Base-by-base conservation (phyloP, 345 rosid species). In the Theobroma cacao region DNA sequence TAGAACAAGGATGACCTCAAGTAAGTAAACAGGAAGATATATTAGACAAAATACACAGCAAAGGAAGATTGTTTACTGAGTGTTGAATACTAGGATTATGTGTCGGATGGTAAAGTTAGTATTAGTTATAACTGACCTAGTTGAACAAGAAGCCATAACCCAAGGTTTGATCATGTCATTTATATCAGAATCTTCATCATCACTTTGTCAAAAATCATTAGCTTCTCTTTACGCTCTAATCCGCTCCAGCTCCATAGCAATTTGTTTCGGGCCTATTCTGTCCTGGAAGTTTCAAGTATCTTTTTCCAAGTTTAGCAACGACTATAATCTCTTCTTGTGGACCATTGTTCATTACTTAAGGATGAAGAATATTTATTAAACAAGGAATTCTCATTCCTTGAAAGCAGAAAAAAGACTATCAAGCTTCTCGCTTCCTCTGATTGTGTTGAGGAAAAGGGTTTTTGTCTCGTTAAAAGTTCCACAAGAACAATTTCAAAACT, bases 401-500 rank as follows among this genome's bases (percentile, higher is more conserved):
- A 31, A 5, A 11, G 22, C 8, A 75, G 12, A 53, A 72, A 72
- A 72, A 30, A 34, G 18, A 33, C 0, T 13, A 26, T 43, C 14
- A 75, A 40, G 55, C 69, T 43, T 45, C 18, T 45, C 15, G 5
- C 26, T 26, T 75, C 59, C n/a, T 3, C 71, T 1, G 60, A 43
- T 30, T 52, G 55, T 31, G 2, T 36, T 2, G 43, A 75, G n/a
- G 10, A 62, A 0, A 75, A 47, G 15, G 78, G 78, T 22, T 62
- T 75, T 62, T 48, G 30, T 75, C 72, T 33, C 0, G 72, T 75
- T 34, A 75, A 22, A 22, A 75, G 45, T 15, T 75, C 78, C n/a
- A 64, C 48, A n/a, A 75, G 48, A 53, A 75, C 72, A 41, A 75
- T 72, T 48, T 62, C 78, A 48, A 75, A 75, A n/a, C 72, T 75